Evolutionary conservation across 805 yeast genomes (phyloP).

Genomic region (Komagataella pastoris): DNA sequence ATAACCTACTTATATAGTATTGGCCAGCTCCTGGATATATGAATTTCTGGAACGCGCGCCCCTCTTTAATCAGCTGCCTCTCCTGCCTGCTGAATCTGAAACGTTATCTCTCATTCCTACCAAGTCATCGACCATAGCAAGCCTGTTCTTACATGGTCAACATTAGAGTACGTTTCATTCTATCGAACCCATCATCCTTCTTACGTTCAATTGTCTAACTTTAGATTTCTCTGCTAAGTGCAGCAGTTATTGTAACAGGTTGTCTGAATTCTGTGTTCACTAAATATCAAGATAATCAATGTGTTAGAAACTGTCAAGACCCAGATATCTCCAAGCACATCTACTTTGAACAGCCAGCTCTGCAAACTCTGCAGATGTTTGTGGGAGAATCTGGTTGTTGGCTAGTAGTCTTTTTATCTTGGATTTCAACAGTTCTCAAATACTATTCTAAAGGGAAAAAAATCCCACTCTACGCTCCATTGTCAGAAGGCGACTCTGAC

Average conservation of each 20-base stretch:
- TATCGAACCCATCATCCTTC: neutral
- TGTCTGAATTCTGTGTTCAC: constrained; percentile 63
- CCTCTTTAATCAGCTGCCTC: neutral
- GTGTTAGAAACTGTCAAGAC: constrained; percentile 41
- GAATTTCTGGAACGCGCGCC: neutral
- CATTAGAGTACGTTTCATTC: neutral
- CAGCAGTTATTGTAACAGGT: constrained; percentile 55
- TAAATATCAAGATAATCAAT: constrained; percentile 65
- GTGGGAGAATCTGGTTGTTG: constrained; percentile 46
- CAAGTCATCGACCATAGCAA: neutral
- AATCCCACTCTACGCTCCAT: neutral
- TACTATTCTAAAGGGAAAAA: neutral
- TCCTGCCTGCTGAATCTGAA: neutral
- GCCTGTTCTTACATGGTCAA: neutral
- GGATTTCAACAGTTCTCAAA: neutral
- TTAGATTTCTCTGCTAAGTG: constrained; percentile 18
- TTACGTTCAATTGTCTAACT: neutral
- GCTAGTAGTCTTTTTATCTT: constrained; percentile 13
- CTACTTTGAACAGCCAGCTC: constrained; percentile 62
- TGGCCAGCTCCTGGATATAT: neutral
- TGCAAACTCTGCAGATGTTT: constrained; percentile 75
- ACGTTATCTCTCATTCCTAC: neutral
- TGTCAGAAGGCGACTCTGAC: neutral
- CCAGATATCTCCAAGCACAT: constrained; percentile 27
- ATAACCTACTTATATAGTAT: neutral